Percentiles rank a stretch among this genome's conserved stretches.
Evolutionary conservation across 495 filamentous ascomycete species (phyloP).

Genomic region (Tuber borchii): DNA sequence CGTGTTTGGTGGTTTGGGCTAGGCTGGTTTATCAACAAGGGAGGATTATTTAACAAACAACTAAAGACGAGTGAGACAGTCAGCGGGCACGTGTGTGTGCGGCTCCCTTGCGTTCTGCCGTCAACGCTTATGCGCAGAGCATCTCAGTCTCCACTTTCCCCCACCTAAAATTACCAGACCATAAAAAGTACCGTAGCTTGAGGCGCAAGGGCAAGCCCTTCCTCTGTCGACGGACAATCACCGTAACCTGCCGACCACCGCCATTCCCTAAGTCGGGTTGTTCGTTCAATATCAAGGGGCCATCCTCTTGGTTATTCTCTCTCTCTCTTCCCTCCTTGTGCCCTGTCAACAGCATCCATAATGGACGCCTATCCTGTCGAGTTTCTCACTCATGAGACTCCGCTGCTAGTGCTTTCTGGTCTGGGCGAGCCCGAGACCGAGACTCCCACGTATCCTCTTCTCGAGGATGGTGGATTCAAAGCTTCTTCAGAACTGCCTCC

Average conservation of each 20-base stretch:
- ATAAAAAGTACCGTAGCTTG: neutral
- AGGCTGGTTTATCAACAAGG: neutral
- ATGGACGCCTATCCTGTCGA: slow-evolving; percentile 86
- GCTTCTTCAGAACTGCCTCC: slow-evolving; percentile 63
- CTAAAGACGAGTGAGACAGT: neutral
- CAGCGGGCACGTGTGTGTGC: neutral
- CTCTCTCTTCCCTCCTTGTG: neutral
- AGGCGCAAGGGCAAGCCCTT: neutral
- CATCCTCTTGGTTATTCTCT: neutral
- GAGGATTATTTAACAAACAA: neutral
- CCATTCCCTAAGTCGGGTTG: neutral
- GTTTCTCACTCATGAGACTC: slow-evolving; percentile 75
- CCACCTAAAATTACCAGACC: neutral
- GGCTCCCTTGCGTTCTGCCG: neutral
- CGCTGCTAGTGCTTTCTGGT: slow-evolving; percentile 71
- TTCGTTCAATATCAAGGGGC: neutral
- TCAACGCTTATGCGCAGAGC: neutral
- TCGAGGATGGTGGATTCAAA: slow-evolving; percentile 54
- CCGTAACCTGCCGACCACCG: neutral
- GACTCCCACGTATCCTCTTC: slow-evolving; percentile 46
- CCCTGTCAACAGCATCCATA: neutral
- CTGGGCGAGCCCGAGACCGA: slow-evolving; percentile 48
- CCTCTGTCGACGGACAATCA: neutral
- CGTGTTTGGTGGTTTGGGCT: neutral
- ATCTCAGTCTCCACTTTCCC: neutral